A percentile compares a stretch with the other conserved stretches of the same genome.
phyloP scores from a whole-genome alignment of 495 filamentous ascomycete species.

The Chaetomium fimeti region DNA sequence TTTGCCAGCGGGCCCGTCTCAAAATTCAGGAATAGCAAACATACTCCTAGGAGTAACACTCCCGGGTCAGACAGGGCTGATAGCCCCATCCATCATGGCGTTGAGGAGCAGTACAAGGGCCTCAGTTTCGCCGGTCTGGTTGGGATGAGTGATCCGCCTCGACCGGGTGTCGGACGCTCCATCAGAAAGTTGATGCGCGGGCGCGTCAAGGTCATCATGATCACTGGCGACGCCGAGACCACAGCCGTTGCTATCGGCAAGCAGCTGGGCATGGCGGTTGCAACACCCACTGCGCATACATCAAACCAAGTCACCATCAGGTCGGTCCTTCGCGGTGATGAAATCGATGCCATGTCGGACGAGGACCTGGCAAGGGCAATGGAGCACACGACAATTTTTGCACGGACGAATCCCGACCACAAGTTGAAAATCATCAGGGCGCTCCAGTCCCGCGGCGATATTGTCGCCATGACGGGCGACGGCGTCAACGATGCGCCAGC shows the following conservation, averaged over 20 bases:
- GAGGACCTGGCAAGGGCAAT: conserved; percentile 79
- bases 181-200: conserved; percentile 91
- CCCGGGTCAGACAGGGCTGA: conserved; percentile 39
- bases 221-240: conserved; percentile 92
- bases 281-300: conserved; percentile 46
- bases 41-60: conserved; percentile 34
- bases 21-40: conserved; percentile 26
- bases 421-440: conserved; percentile 95
- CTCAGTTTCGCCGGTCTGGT: conserved; percentile 88
- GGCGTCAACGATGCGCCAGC: conserved; percentile 98
- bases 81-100: conserved; percentile 44
- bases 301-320: conserved; percentile 51
- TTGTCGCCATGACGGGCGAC: conserved; percentile 98
- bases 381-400: conserved; percentile 85
- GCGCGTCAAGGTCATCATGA: conserved; percentile 96
- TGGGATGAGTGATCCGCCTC: conserved; percentile 95
- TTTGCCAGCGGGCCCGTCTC: conserved; percentile 76
- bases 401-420: conserved; percentile 93
- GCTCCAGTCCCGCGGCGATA: conserved; percentile 88
- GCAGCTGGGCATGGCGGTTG: conserved; percentile 84
- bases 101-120: conserved; percentile 74
- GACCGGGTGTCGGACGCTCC: conserved; percentile 81
- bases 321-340: conserved; percentile 80
- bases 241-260: conserved; percentile 90
- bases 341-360: conserved; percentile 86